phyloP scores from a whole-genome alignment of 805 yeast species.

The Candida broadrunensis region DNA sequence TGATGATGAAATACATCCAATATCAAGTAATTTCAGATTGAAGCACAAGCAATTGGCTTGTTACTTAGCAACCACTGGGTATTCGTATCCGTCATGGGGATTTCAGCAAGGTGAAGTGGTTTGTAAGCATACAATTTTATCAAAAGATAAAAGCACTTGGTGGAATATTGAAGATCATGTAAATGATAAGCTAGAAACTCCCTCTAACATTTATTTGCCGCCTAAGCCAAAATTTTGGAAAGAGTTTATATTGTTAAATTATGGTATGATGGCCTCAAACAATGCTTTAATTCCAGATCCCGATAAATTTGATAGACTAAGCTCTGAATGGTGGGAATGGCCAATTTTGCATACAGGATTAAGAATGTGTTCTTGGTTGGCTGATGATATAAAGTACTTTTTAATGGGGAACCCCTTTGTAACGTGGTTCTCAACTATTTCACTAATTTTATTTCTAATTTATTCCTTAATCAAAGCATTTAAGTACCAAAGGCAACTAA shows the following conservation, averaged over 20 bases:
- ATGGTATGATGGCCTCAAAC: conserved; percentile 87
- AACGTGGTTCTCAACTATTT: conserved; percentile 51
- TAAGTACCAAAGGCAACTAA: conserved; percentile 32
- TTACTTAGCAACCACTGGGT: conserved; percentile 73
- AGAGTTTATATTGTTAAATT: conserved; percentile 70
- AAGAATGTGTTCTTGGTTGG: conserved; percentile 72
- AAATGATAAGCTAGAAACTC: conserved; percentile 44
- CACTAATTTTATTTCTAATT: conserved; percentile 18
- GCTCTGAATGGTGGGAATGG: conserved; percentile 86
- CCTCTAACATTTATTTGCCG: conserved; percentile 28
- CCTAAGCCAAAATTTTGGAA: conserved; percentile 56
- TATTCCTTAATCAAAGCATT: conserved; percentile 15
- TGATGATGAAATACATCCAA: conserved; percentile 58
- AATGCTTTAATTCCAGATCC: conserved; percentile 77
- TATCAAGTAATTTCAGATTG: conserved; percentile 70
- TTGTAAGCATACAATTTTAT: conserved; percentile 53
- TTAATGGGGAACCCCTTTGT: conserved; percentile 76
- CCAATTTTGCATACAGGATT: conserved; percentile 75
- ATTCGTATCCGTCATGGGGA: conserved; percentile 76
- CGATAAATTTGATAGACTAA: conserved; percentile 68
- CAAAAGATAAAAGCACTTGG: conserved; percentile 64
- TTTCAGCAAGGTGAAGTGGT: conserved; percentile 79
- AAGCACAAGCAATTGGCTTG: conserved; percentile 64
- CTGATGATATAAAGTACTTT: conserved; percentile 57
- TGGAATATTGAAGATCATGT: conserved; percentile 78